These are phyloP conservation scores for Sporisorium reilianum DNA, from an alignment of 1,284 basidiomycete species.

Conservation along the genomic window DNA sequence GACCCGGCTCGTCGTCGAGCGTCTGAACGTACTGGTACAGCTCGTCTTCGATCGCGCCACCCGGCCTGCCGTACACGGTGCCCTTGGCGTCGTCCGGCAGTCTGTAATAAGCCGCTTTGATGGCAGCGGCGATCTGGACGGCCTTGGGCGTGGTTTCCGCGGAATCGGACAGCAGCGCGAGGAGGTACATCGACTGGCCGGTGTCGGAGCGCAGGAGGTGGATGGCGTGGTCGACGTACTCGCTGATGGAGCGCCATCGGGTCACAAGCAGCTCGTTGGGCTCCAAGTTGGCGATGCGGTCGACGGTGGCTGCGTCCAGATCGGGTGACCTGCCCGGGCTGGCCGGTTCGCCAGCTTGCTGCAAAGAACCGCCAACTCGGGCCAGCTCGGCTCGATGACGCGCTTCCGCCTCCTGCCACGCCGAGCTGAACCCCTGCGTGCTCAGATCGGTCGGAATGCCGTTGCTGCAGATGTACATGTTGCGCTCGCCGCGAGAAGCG, in stretches of 20 bases:
- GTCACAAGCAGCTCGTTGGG: constrained; percentile 79
- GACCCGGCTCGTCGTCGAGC: constrained; percentile 71
- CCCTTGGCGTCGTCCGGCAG: constrained; percentile 72
- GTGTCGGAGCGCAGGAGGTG: constrained; percentile 75
- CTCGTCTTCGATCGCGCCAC: constrained; percentile 72
- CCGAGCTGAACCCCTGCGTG: constrained; percentile 17
- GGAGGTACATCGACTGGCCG: constrained; percentile 75
- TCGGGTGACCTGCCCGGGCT: not conserved
- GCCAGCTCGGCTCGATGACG: constrained; percentile 9
- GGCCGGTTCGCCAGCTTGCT: not conserved
- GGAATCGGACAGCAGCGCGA: constrained; percentile 78
- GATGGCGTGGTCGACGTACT: constrained; percentile 79
- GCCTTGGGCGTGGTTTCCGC: constrained; percentile 80
- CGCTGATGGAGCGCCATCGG: constrained; percentile 76
- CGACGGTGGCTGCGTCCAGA: constrained; percentile 5
- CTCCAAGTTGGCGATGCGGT: constrained; percentile 39
- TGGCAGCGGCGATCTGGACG: constrained; percentile 81
- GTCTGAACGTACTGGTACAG: constrained; percentile 83
- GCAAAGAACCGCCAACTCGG: not conserved
- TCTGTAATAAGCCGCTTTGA: constrained; percentile 78
- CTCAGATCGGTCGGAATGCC: constrained; percentile 40
- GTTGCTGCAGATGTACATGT: constrained; percentile 45
- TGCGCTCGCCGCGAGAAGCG: constrained; percentile 25
- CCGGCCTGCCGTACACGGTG: constrained; percentile 24
- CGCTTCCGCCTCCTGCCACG: constrained; percentile 33